Conservation (phyloP, 306 rosid genomes). For the Fragaria vesca region DNA sequence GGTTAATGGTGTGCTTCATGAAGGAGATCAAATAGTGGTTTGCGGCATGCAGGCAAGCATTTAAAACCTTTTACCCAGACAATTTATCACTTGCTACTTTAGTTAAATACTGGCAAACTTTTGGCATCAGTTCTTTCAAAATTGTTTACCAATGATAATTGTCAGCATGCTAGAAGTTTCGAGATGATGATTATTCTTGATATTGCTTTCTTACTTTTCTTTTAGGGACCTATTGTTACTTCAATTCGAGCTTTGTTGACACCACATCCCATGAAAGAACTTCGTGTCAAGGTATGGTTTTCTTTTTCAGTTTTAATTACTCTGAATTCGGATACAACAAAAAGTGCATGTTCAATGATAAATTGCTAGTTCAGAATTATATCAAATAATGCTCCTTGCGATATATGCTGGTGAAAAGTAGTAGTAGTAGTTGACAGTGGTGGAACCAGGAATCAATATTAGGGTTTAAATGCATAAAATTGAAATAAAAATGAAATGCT, state of each 20-base stretch:
- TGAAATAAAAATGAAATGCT: not conserved
- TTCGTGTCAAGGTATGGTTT: conserved; percentile 77
- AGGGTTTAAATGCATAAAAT: too few species aligned
- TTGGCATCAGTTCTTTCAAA: not conserved
- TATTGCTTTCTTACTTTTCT: not conserved
- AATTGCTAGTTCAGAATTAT: not conserved
- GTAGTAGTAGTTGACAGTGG: too few species aligned
- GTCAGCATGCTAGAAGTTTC: not conserved
- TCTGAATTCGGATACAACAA: not conserved
- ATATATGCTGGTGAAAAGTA: not conserved
- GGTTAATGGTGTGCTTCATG: conserved; percentile 95
- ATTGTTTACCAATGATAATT: not conserved
- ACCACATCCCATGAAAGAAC: conserved; percentile 98
- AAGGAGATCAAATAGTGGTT: conserved; percentile 97
- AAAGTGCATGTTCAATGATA: not conserved
- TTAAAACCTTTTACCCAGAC: conserved; percentile 13
- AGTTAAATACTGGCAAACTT: conserved; percentile 15
- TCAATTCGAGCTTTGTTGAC: conserved; percentile 89
- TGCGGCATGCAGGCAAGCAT: conserved; percentile 89
- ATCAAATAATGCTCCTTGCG: not conserved
- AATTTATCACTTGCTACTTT: not conserved
- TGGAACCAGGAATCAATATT: too few species aligned
- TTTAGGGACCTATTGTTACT: conserved; percentile 85
- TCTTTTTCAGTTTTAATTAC: not conserved
- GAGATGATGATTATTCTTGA: not conserved